phyloP scores from a whole-genome alignment of 768 basidiomycete genomes.

The Myochromella boudieri region DNA sequence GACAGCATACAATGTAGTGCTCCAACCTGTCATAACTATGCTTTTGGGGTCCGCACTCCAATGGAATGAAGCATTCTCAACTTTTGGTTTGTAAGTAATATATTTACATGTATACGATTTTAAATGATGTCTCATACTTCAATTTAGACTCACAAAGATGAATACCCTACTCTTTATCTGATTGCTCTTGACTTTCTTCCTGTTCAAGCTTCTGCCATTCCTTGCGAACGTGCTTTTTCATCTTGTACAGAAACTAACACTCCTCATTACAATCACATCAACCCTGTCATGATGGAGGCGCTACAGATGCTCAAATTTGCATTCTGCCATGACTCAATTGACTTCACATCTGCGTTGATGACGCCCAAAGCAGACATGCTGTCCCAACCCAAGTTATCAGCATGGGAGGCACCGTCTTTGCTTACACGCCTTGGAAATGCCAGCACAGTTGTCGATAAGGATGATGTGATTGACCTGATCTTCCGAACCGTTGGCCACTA shows the following conservation, averaged over 20 bases:
- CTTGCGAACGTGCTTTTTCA: constrained; percentile 18
- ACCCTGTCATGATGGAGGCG: constrained; percentile 15
- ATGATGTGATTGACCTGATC: neutral
- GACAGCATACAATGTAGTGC: too few relatives aligned
- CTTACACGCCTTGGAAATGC: neutral
- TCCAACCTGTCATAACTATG: too few relatives aligned
- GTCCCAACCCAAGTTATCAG: neutral
- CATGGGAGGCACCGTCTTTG: neutral
- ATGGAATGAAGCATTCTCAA: too few relatives aligned
- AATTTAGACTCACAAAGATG: neutral
- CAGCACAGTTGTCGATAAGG: neutral
- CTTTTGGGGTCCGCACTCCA: too few relatives aligned
- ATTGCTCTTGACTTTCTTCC: constrained; percentile 8
- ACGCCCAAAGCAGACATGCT: neutral
- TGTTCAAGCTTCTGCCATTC: constrained; percentile 18
- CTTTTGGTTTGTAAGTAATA: too few relatives aligned
- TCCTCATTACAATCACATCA: constrained; percentile 6
- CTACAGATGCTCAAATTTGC: constrained; percentile 17
- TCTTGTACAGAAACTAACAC: constrained; percentile 14
- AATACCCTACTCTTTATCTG: neutral
- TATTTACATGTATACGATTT: too few relatives aligned
- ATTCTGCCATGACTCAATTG: neutral
- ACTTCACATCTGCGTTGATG: neutral
- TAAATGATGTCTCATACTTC: too few relatives aligned
- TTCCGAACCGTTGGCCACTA: neutral